phyloP scores from a whole-genome alignment of 1,284 basidiomycete species.

The Schizophyllum amplum region DNA sequence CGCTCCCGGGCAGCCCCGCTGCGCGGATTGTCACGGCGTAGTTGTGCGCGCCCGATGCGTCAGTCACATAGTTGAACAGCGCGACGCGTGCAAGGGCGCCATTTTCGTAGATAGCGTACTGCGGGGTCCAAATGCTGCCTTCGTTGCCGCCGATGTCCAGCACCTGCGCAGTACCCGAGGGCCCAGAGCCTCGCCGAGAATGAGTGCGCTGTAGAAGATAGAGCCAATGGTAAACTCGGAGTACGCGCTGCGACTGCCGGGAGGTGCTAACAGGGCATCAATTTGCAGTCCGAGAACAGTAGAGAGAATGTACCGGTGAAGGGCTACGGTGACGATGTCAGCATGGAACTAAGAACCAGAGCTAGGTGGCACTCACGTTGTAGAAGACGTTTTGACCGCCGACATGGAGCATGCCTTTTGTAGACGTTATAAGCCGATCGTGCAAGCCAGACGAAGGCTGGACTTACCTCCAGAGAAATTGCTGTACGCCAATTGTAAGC shows the following conservation, averaged over 20 bases:
- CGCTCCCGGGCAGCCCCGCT: conserved; percentile 25
- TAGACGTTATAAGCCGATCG: no score
- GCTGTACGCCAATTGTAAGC: conserved; percentile 49
- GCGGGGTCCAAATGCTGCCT: conserved; percentile 47
- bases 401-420: conserved; percentile 52
- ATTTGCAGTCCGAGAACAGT: background rate
- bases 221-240: conserved; percentile 56
- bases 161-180: conserved; percentile 41
- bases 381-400: conserved; percentile 64
- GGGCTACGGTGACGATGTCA: conserved; percentile 23
- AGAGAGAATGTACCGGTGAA: conserved; percentile 36
- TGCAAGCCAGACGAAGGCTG: no score
- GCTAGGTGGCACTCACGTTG: conserved; percentile 49
- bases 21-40: conserved; percentile 38
- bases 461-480: conserved; percentile 56
- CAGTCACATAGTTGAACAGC: conserved; percentile 65
- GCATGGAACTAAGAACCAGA: background rate
- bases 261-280: conserved; percentile 29
- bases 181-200: conserved; percentile 63
- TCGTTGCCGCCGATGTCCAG: conserved; percentile 47
- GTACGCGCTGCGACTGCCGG: conserved; percentile 47
- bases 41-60: conserved; percentile 41
- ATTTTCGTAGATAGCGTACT: conserved; percentile 68
- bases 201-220: conserved; percentile 59
- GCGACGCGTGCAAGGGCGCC: conserved; percentile 49